Conservation (phyloP, 768 basidiomycete species). For the Pulveroboletus sp. region DNA sequence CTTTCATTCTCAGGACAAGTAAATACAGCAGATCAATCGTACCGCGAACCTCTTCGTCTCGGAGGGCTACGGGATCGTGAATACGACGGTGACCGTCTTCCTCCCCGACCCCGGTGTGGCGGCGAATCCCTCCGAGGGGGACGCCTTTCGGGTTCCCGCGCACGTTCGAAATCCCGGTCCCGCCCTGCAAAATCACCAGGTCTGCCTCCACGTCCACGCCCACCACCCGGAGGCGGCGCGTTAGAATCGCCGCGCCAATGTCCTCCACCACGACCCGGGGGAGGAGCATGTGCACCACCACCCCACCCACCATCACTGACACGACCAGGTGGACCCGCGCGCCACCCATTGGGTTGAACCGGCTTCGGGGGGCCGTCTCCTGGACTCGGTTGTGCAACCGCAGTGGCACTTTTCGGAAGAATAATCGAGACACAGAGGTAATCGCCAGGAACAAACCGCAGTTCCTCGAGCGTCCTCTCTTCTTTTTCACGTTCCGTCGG, state of each 20-base stretch:
- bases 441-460: conserved; percentile 80
- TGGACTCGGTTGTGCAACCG: conserved; percentile 43
- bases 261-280: conserved; percentile 53
- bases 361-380: conserved; percentile 41
- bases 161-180: conserved; percentile 36
- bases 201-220: conserved; percentile 43
- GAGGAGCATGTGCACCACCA: conserved; percentile 35
- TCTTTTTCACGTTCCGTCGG: conserved; percentile 50
- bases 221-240: conserved; percentile 38
- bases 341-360: conserved; percentile 36
- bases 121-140: conserved; percentile 49
- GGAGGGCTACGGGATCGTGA: conserved; percentile 44
- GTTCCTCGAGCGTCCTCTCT: conserved; percentile 73
- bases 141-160: conserved; percentile 45
- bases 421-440: conserved; percentile 73
- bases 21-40: conserved; percentile 26
- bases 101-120: conserved; percentile 45
- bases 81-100: conserved; percentile 36
- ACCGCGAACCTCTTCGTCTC: conserved; percentile 33
- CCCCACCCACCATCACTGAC: conserved; percentile 52
- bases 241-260: conserved; percentile 77
- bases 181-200: conserved; percentile 33
- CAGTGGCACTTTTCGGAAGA: conserved; percentile 59
- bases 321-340: conserved; percentile 34
- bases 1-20: background rate